Base-by-base conservation (phyloP, 352 stramenopile species). In the Ochromonadaceae sp. region DNA sequence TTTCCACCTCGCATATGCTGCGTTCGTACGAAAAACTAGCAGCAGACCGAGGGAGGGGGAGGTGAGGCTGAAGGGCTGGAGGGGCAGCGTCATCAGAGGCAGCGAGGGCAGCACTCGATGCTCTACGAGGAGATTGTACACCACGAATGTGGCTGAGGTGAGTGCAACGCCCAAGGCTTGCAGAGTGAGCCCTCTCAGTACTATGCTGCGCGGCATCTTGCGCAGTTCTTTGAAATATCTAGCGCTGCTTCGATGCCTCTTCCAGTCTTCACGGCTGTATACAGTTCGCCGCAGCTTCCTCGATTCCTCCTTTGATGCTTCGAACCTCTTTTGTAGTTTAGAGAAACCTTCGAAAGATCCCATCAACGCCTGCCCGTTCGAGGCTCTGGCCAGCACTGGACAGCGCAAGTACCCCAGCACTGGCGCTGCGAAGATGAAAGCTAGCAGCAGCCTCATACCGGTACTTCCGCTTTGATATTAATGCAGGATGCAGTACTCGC, bases 11-110 rank as follows among this genome's bases (percentile, higher is more conserved):
- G 70, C 49, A 65, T 83, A 85, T 0, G 75, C 74, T 14, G 70
- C 72, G 62, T 83, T 85, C 38, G 78, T 85, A 32, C 78, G 75
- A 68, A 85, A 85, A 25, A 78, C 73, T 70, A 84, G 65, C 39
- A 85, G 66, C 14, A 85, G 66, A 59, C 76, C 76, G 38, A 85
- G 65, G 0, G 73, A 60, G 12, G 53, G 25, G 30, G 44, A 59
- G 20, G 53, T 60, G 15, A 61, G 22, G 17, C 22, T 61, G 53
- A 60, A 60, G 20, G 53, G 44, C 30, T 34, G n/a, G 41, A 32
- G 14, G 12, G 53, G 53, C 15, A 60, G 41, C n/a, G 44, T 60
- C 72, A 22, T 55, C 32, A 0, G 83, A 70, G 69, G 80, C 75
- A 1, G 52, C 67, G 34, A 74, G 15, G 46, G 14, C 26, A 55